Evolutionary conservation across 1,284 basidiomycete species (phyloP), one percentile per base, ranked within the genome.

Genomic region (Puccinia sorghi): DNA sequence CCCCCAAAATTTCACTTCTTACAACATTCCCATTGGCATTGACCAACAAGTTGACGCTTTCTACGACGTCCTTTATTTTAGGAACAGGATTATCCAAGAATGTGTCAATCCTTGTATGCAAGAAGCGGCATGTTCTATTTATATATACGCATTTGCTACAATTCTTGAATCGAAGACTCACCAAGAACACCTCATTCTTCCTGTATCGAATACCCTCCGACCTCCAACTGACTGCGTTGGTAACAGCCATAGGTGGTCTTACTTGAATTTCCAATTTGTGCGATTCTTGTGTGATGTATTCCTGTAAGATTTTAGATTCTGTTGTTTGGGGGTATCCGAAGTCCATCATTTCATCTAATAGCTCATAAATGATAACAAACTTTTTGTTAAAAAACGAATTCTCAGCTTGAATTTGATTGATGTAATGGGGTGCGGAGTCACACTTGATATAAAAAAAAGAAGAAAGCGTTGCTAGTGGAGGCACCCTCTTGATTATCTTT

Each of bases 291-390:
- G 97, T 99, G 86, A 99, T 99, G 85, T 98, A 99, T 91, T 98
- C 97, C 86, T 98, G 96, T 79, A 99, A 86, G 82, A 99, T 99
- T 88, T 99, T 99, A 88, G 92, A 94, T 87, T 99, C 97, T 27
- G 97, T 99, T 39, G 97, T 99, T 85, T 99, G 97, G 0, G 96
- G 96, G 85, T 93, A 98, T 15, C 97, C 97, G 86, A 97, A 99
- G 87, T 99, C 96, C 95, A 99, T 98, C 94, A 99, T 98, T 87
- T 99, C 96, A 84, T 99, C 97, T 86, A 99, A 89, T 71, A 99
- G 89, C 84, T 97, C 94, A 85, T 95, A 97, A 75, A 97, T 96
- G 85, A 97, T 95, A 73, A 97, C 94, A 85, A 97, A 97, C 75
- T 74, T 61, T 61, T 61, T 39, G 17, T 61, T 20, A 61, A 57